A percentile compares a stretch with the other conserved stretches of the same genome.
These are phyloP conservation scores for Cyberlindnera amylophila DNA, from an alignment of 805 yeast genomes.

Conservation along the genomic window DNA sequence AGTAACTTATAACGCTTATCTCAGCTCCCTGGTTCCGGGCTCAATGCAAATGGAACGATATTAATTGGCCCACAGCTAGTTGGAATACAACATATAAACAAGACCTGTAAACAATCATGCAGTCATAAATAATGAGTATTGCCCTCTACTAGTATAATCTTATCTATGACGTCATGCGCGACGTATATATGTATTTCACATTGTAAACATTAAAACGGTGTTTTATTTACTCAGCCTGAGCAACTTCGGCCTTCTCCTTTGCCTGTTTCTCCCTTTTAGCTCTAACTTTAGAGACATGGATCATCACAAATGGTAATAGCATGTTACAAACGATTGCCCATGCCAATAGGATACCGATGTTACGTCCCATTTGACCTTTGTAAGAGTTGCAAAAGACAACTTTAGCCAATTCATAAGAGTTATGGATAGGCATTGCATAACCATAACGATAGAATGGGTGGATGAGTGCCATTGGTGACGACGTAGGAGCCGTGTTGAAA, in stretches of 20 bases:
- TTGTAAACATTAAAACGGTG: no score
- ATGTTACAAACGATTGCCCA: conserved; percentile 52
- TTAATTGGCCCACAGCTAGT: no score
- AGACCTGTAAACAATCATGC: no score
- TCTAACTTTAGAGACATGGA: conserved; percentile 16
- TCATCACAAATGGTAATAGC: conserved; percentile 41
- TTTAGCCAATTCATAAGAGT: conserved; percentile 55
- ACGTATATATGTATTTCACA: no score
- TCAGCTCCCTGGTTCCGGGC: no score
- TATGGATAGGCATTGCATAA: conserved; percentile 65
- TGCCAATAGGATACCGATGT: conserved; percentile 53
- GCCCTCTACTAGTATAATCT: no score
- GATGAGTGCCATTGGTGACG: conserved; percentile 54
- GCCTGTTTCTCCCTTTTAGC: conserved; percentile 8
- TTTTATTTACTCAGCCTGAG: not conserved
- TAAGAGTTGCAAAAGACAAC: conserved; percentile 55
- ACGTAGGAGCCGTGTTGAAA: conserved; percentile 60
- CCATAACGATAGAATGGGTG: conserved; percentile 58
- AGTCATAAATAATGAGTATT: no score
- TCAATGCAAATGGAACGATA: no score
- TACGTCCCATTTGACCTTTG: conserved; percentile 54
- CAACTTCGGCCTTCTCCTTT: conserved; percentile 9
- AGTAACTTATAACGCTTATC: no score
- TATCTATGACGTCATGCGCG: conserved; percentile 3
- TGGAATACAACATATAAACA: no score